Conservation (phyloP, 495 filamentous ascomycete species). For the Aspergillus indologenus region DNA sequence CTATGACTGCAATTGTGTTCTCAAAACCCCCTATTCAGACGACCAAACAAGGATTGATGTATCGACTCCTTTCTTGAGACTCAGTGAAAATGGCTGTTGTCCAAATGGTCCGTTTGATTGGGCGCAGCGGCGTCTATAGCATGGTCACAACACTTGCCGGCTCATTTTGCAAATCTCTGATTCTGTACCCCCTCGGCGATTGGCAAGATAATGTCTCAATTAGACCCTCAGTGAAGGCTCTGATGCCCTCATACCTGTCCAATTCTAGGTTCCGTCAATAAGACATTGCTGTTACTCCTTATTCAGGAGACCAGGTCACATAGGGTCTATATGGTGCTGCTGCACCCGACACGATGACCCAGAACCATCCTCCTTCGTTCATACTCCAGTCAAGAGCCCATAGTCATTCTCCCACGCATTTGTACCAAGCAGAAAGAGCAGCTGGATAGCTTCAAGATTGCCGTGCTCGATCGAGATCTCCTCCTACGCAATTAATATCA, state of each 20-base stretch:
- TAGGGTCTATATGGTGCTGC: constrained; percentile 1
- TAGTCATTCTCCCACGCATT: neutral
- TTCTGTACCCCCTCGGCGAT: neutral
- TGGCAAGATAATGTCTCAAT: constrained; percentile 14
- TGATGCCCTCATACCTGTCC: neutral
- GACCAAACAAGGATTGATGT: neutral
- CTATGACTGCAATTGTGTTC: neutral
- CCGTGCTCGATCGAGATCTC: neutral
- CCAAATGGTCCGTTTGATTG: neutral
- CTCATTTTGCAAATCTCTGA: neutral
- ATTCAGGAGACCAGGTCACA: neutral
- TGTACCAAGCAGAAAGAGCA: neutral
- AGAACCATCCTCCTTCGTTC: constrained; percentile 3
- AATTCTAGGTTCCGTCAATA: constrained; percentile 2
- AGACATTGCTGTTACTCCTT: constrained; percentile 15
- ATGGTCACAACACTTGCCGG: neutral
- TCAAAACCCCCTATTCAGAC: neutral
- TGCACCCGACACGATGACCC: constrained; percentile 12
- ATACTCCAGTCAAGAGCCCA: neutral
- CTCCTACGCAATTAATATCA: neutral
- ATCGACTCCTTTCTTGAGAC: neutral
- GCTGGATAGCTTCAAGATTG: neutral
- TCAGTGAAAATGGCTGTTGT: neutral
- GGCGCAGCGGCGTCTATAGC: neutral
- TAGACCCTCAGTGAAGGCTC: neutral